These are phyloP conservation scores for Aspergillus novofumigatus DNA, from an alignment of 2,329 filamentous ascomycete species.

Conservation along the genomic window DNA sequence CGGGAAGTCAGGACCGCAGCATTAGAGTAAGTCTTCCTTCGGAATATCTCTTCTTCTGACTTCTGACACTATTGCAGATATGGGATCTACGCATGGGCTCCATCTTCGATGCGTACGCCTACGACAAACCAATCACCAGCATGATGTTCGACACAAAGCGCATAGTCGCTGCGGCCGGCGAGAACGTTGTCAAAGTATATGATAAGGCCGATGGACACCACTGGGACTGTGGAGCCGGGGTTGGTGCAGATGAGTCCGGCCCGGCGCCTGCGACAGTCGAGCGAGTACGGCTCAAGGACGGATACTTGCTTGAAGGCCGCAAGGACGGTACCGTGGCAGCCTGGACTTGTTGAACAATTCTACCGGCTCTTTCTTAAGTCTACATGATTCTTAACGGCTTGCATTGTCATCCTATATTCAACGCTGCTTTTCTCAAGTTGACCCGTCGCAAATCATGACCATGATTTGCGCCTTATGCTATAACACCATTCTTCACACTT, in stretches of 20 bases:
- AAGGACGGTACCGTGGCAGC: constrained; percentile 83
- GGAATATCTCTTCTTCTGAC: not conserved
- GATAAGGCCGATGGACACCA: constrained; percentile 94
- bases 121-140: constrained; percentile 83
- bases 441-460: not conserved
- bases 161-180: constrained; percentile 85
- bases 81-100: constrained; percentile 97
- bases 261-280: constrained; percentile 69
- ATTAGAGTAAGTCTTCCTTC: constrained; percentile 67
- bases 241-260: constrained; percentile 60
- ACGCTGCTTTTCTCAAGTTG: not conserved
- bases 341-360: constrained; percentile 65
- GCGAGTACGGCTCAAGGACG: constrained; percentile 84
- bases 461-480: not conserved
- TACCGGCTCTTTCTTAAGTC: not conserved
- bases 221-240: constrained; percentile 91
- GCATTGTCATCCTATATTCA: not conserved
- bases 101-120: constrained; percentile 93
- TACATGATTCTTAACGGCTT: not conserved
- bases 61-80: constrained; percentile 58
- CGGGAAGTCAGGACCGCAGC: constrained; percentile 86
- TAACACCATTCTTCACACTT: not conserved
- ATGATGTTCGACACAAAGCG: constrained; percentile 95
- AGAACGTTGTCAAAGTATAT: constrained; percentile 95
- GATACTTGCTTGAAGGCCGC: constrained; percentile 87